These are phyloP conservation scores for Phlebopus sp. DNA, from an alignment of 1,284 basidiomycete genomes.

Conservation along the genomic window DNA sequence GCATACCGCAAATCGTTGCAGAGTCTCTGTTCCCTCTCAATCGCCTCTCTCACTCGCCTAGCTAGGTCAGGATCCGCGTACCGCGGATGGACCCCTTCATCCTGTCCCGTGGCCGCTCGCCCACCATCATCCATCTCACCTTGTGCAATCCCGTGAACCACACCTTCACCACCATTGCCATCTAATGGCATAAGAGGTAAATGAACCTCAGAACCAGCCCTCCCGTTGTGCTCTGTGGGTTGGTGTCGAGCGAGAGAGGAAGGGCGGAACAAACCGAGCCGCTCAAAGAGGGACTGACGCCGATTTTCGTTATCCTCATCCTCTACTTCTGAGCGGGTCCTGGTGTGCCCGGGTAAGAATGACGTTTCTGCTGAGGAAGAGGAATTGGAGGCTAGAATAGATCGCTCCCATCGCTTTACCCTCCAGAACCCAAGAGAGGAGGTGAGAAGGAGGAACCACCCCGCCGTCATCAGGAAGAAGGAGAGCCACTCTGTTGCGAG, in stretches of 20 bases:
- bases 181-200: background rate
- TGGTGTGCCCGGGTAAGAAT: conserved; percentile 17
- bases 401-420: conserved; percentile 83
- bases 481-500: conserved; percentile 84
- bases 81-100: conserved; percentile 22
- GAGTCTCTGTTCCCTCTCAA: conserved; percentile 41
- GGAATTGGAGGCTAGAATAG: conserved; percentile 56
- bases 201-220: conserved; percentile 6
- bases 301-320: conserved; percentile 18
- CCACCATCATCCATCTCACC: conserved; percentile 2
- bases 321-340: conserved; percentile 24
- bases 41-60: conserved; percentile 44
- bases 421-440: conserved; percentile 89
- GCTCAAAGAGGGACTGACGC: conserved; percentile 28
- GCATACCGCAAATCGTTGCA: conserved; percentile 60
- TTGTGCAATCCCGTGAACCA: background rate
- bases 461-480: conserved; percentile 91
- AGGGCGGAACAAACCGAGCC: conserved; percentile 24
- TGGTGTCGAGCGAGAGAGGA: conserved; percentile 8
- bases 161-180: conserved; percentile 1
- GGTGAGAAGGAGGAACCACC: conserved; percentile 91
- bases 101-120: conserved; percentile 2
- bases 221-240: conserved; percentile 12
- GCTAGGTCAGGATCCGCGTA: conserved; percentile 45
- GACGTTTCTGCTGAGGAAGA: conserved; percentile 17